These are phyloP conservation scores for Rubia yunnanensis DNA, from an alignment of 257 asterid species.

Conservation along the genomic window DNA sequence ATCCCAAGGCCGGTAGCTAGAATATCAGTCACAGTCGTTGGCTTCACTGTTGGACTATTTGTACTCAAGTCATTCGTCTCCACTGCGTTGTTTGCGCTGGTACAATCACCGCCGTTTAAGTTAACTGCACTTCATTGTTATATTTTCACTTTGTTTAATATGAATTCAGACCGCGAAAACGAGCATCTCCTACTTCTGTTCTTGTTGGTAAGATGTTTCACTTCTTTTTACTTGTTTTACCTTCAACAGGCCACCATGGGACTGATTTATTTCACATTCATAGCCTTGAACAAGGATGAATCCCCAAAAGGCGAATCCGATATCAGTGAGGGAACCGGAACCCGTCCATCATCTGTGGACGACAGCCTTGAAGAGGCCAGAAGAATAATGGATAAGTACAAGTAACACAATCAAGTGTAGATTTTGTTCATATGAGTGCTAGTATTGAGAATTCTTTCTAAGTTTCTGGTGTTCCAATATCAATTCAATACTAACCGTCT, in stretches of 20 bases:
- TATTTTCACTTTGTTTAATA: no score
- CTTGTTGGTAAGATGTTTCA: no score
- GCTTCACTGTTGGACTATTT: conserved; percentile 43
- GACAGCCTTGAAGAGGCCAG: conserved; percentile 92
- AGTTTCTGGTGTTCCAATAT: not conserved
- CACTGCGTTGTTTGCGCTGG: conserved; percentile 78
- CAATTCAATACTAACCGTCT: not conserved
- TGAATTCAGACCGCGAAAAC: no score
- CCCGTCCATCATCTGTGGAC: conserved; percentile 40
- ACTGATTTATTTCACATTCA: conserved; percentile 61
- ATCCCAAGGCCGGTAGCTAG: conserved; percentile 87
- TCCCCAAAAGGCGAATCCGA: conserved; percentile 54
- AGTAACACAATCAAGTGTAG: conserved; percentile 22
- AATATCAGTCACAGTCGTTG: conserved; percentile 50
- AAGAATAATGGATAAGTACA: conserved; percentile 90
- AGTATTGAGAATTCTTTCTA: not conserved
- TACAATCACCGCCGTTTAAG: conserved; percentile 34
- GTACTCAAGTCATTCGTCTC: conserved; percentile 80
- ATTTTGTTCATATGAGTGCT: not conserved
- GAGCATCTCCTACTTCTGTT: no score
- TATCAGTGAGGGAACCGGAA: conserved; percentile 17
- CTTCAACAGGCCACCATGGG: conserved; percentile 80
- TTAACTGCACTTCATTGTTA: no score
- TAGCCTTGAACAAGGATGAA: conserved; percentile 84
- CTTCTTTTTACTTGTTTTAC: not conserved